Evolutionary conservation across 768 basidiomycete species (phyloP).

Genomic region (Kwoniella newhampshirensis): DNA sequence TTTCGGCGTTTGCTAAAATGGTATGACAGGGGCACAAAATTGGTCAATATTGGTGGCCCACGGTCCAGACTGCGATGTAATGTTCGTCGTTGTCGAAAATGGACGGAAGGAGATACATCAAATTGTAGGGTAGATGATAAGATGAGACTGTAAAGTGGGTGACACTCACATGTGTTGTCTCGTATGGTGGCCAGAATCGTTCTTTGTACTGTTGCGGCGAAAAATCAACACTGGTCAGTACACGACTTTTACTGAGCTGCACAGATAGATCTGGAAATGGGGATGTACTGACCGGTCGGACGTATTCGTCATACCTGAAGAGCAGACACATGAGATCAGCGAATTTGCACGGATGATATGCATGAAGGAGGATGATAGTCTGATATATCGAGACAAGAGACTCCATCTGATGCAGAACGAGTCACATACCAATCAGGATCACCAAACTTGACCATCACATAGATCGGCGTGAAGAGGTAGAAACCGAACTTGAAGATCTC

Average conservation of each 20-base stretch:
- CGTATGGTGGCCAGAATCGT: conserved; percentile 38
- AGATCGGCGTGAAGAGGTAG: conserved; percentile 50
- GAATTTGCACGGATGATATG: background rate
- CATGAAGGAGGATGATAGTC: too few relatives aligned
- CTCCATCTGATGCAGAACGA: too few relatives aligned
- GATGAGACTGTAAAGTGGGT: background rate
- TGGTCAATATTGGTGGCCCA: background rate
- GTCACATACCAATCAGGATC: conserved; percentile 48
- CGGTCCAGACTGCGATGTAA: background rate
- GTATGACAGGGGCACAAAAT: too few relatives aligned
- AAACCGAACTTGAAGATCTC: conserved; percentile 50
- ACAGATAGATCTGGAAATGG: background rate
- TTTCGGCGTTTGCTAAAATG: conserved; percentile 40
- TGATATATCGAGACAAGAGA: background rate
- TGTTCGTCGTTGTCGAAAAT: too few relatives aligned
- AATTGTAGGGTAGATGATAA: too few relatives aligned
- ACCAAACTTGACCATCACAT: conserved; percentile 46
- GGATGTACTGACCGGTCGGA: conserved; percentile 28
- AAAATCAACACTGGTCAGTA: too few relatives aligned
- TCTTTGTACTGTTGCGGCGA: conserved; percentile 39
- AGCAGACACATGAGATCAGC: conserved; percentile 4
- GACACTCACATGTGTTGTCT: conserved; percentile 32
- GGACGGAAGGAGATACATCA: too few relatives aligned
- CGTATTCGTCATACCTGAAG: conserved; percentile 40
- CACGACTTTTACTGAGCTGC: background rate